These are phyloP conservation scores for Alnus glutinosa DNA, from an alignment of 306 rosid species.

Conservation along the genomic window DNA sequence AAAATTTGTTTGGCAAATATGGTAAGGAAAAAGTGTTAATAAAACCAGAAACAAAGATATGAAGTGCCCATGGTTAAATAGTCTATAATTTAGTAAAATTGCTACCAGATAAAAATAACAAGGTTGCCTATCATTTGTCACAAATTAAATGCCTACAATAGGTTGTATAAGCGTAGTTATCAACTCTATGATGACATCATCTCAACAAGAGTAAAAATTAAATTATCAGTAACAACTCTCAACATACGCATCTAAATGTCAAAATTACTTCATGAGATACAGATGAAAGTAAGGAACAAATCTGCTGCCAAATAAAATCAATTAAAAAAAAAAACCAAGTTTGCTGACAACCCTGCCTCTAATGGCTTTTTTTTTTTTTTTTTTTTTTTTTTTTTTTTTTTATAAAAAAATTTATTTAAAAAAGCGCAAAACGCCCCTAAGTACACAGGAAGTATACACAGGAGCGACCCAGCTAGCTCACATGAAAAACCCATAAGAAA, in stretches of 20 bases:
- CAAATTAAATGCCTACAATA: background rate
- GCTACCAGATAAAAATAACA: background rate
- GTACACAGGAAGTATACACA: no score
- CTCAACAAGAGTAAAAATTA: background rate
- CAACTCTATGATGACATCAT: background rate
- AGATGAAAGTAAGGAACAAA: background rate
- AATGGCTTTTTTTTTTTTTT: background rate
- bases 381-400: no score
- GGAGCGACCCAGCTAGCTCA: no score
- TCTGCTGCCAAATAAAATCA: background rate
- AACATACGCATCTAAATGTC: background rate
- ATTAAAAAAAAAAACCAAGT: background rate
- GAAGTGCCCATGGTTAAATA: background rate
- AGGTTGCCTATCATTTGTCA: background rate
- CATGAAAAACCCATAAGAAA: no score
- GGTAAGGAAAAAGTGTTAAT: background rate
- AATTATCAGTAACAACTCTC: background rate
- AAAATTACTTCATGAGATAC: background rate
- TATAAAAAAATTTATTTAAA: no score
- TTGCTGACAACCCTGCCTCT: background rate
- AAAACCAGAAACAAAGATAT: background rate
- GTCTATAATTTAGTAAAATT: background rate
- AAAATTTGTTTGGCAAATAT: slow-evolving; percentile 5
- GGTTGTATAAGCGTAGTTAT: background rate
- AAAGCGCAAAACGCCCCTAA: no score